Percentiles rank a stretch among this genome's conserved stretches.
These are phyloP conservation scores for Ceriops decandra DNA, from an alignment of 345 rosid genomes.

Conservation along the genomic window DNA sequence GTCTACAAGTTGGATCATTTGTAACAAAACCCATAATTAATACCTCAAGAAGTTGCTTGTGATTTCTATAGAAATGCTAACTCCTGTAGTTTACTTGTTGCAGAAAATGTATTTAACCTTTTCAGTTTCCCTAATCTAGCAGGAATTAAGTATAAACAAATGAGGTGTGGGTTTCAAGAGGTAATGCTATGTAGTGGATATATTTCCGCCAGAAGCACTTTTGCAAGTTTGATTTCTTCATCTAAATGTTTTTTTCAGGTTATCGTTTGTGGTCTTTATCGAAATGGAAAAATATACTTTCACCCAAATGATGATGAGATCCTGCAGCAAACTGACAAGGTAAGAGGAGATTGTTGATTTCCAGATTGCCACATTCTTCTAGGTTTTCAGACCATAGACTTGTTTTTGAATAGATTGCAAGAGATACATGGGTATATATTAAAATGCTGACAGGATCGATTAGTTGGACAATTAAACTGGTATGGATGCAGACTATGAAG, in stretches of 20 bases:
- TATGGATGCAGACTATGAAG: too few relatives aligned
- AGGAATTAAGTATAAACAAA: slow-evolving; percentile 62
- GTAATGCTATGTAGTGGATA: slow-evolving; percentile 29
- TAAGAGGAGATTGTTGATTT: slow-evolving; percentile 27
- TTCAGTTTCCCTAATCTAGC: slow-evolving; percentile 66
- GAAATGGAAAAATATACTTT: slow-evolving; percentile 68
- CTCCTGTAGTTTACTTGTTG: slow-evolving; percentile 31
- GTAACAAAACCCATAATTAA: neutral
- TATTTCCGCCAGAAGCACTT: slow-evolving; percentile 6
- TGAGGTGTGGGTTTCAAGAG: slow-evolving; percentile 75
- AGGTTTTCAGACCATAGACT: neutral
- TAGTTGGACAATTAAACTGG: too few relatives aligned
- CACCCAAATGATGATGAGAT: slow-evolving; percentile 83
- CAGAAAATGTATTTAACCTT: slow-evolving; percentile 94
- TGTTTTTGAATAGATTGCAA: neutral
- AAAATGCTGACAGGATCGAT: neutral
- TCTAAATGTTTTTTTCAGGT: slow-evolving; percentile 47
- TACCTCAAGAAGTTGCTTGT: neutral
- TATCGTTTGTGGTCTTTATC: slow-evolving; percentile 83
- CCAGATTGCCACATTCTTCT: slow-evolving; percentile 7
- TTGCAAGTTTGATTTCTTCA: slow-evolving; percentile 11
- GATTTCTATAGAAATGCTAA: neutral
- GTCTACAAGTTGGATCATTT: neutral
- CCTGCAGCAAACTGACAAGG: slow-evolving; percentile 67
- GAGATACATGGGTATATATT: neutral